A percentile compares a stretch with the other conserved stretches of the same genome.
Conservation (phyloP, 352 stramenopile species). For the Globisporangium nodosum region DNA sequence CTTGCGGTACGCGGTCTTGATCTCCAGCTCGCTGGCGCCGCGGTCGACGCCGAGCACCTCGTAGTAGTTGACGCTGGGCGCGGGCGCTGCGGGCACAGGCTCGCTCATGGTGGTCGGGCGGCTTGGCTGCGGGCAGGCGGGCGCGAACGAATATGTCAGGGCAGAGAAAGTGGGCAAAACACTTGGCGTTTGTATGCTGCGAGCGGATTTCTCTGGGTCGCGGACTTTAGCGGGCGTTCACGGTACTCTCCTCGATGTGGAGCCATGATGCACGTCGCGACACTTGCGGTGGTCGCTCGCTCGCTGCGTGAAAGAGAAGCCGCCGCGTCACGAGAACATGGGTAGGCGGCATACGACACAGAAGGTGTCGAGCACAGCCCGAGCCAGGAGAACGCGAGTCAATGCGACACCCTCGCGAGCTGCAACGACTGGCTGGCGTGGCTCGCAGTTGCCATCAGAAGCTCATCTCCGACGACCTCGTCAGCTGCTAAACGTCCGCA, state of each 20-base stretch:
- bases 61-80: constrained; percentile 75
- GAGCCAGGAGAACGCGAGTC: too few relatives aligned
- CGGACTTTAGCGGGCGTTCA: too few relatives aligned
- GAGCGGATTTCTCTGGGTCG: neutral
- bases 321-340: too few relatives aligned
- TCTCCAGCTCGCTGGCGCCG: constrained; percentile 84
- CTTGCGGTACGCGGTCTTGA: constrained; percentile 87
- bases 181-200: neutral
- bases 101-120: constrained; percentile 37
- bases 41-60: constrained; percentile 87
- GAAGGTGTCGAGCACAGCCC: too few relatives aligned
- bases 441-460: neutral
- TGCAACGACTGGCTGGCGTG: constrained; percentile 1
- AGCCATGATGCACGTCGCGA: too few relatives aligned
- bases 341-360: too few relatives aligned
- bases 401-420: neutral
- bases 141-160: too few relatives aligned
- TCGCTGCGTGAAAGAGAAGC: too few relatives aligned
- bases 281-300: too few relatives aligned
- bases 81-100: constrained; percentile 39
- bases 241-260: too few relatives aligned
- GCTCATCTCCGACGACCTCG: neutral
- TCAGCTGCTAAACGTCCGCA: too few relatives aligned
- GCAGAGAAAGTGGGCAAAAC: neutral
- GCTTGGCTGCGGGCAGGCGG: neutral